Base-by-base conservation (phyloP, 2,329 filamentous ascomycete genomes). In the Epichloe sp. region DNA sequence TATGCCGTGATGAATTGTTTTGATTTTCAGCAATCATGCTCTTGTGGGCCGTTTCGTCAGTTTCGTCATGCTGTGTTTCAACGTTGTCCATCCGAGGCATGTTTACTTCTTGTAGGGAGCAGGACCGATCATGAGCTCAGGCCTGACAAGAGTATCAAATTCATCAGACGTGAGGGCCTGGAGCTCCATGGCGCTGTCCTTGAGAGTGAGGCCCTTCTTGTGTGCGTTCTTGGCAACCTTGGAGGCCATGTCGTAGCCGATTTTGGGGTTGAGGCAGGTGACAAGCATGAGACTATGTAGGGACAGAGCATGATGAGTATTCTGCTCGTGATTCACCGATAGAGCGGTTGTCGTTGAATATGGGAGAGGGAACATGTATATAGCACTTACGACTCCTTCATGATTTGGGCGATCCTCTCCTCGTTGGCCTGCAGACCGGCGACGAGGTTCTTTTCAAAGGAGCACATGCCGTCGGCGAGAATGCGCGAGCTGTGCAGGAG, bases 191-290 rank as follows among this genome's bases (percentile, higher is more conserved):
- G 93, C 91, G 63, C 86, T 91, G 73, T 95, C 74, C 78, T 96
- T 96, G 53, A 98, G 79, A 23, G 89, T 96, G 48, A 91, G 72
- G 36, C 89, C 89, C 81, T 97, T 97, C 81, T 96, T 96, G 76
- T 98, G 93, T 15, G 93, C 93, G 65, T 98, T 94, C 83, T 96
- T 96, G 64, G 90, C 90, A 23, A 95, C 90, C 77, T 95, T 95
- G 71, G 84, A 89, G 49, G 90, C 90, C 87, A 94, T 94, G 67
- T 96, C 90, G 71, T 96, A 95, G 54, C 90, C 91, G 65, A 97
- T 96, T 70, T 95, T 88, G 60, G 90, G 89, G 78, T 96, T 96
- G 56, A 97, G 78, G 77, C 91, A 96, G 58, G 93, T 98, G 37
- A 97, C 93, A 58, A 97, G 80, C 93, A 98, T 98, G 62, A 98